A percentile compares a stretch with the other conserved stretches of the same genome.
Conservation (phyloP, 2,329 filamentous ascomycete genomes). For the Pseudogymnoascus sp. region DNA sequence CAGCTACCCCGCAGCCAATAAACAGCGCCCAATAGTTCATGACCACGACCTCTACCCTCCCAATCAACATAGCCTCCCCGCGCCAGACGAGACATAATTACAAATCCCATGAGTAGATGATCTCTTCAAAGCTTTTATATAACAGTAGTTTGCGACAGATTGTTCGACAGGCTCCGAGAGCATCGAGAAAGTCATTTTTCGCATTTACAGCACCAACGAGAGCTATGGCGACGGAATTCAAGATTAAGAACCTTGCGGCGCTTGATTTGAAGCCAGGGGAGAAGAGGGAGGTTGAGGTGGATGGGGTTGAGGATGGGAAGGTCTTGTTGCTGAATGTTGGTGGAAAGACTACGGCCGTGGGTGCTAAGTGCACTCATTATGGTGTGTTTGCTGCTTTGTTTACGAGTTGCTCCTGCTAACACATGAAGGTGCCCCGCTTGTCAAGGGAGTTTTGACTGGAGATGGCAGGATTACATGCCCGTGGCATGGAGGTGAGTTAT, state of each 20-base stretch:
- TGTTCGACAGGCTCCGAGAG: constrained; percentile 1
- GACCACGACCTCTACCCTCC: neutral
- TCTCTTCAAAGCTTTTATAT: neutral
- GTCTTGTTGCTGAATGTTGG: constrained; percentile 75
- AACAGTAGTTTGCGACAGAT: constrained; percentile 2
- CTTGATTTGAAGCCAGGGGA: constrained; percentile 70
- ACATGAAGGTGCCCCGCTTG: constrained; percentile 61
- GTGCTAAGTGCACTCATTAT: constrained; percentile 82
- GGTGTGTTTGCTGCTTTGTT: constrained; percentile 30
- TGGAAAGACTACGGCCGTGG: constrained; percentile 69
- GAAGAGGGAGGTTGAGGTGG: constrained; percentile 84
- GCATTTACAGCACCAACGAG: neutral
- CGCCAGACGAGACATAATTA: neutral
- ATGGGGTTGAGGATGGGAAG: constrained; percentile 79
- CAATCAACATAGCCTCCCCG: neutral
- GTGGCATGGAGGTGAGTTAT: constrained; percentile 77
- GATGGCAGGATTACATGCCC: constrained; percentile 84
- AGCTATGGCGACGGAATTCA: constrained; percentile 6
- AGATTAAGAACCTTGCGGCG: neutral
- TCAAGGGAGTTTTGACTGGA: constrained; percentile 74
- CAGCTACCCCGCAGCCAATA: neutral
- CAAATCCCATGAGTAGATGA: constrained; percentile 3
- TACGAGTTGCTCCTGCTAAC: neutral
- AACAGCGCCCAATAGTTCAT: neutral
- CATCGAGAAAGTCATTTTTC: neutral